A percentile compares a stretch with the other conserved stretches of the same genome.
Evolutionary conservation across 1,284 basidiomycete genomes (phyloP).

Genomic region (Apiotrichum sp.): DNA sequence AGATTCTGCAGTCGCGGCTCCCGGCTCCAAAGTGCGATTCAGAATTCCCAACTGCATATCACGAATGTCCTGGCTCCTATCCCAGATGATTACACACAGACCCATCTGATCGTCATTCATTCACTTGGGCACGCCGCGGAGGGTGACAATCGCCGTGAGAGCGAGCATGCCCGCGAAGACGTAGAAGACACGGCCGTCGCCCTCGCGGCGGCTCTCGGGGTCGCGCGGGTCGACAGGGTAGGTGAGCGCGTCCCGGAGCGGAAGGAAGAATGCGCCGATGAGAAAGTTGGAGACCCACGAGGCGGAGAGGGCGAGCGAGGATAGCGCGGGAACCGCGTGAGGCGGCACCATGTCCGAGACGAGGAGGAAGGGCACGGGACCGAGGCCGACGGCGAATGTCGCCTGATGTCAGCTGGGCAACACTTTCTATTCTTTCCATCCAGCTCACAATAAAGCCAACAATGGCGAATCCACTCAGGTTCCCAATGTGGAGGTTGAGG

Average conservation of each 20-base stretch:
- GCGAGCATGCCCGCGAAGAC: slow-evolving; percentile 55
- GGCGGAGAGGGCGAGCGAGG: slow-evolving; percentile 72
- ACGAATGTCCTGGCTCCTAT: too few relatives aligned
- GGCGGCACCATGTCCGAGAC: slow-evolving; percentile 81
- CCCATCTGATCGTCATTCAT: too few relatives aligned
- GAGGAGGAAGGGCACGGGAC: slow-evolving; percentile 86
- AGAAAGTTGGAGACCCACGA: slow-evolving; percentile 82
- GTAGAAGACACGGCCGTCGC: slow-evolving; percentile 76
- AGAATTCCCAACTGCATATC: too few relatives aligned
- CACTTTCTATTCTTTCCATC: not conserved
- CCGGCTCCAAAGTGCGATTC: too few relatives aligned
- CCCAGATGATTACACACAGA: too few relatives aligned
- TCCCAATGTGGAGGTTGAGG: slow-evolving; percentile 57
- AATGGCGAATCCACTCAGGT: slow-evolving; percentile 68
- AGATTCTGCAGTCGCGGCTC: too few relatives aligned
- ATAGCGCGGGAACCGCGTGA: slow-evolving; percentile 75
- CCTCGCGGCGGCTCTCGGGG: slow-evolving; percentile 44
- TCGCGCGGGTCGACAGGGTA: slow-evolving; percentile 27
- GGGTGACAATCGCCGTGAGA: slow-evolving; percentile 23
- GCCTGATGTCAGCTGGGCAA: slow-evolving; percentile 43
- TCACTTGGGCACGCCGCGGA: slow-evolving; percentile 20
- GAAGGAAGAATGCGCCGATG: slow-evolving; percentile 74
- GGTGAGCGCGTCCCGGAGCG: slow-evolving; percentile 63
- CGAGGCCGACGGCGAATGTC: slow-evolving; percentile 82
- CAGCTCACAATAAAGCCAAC: slow-evolving; percentile 68